Evolutionary conservation across 2,329 filamentous ascomycete species (phyloP), one percentile per base, ranked within the genome.

Genomic region (Neonectria neomacrospora): DNA sequence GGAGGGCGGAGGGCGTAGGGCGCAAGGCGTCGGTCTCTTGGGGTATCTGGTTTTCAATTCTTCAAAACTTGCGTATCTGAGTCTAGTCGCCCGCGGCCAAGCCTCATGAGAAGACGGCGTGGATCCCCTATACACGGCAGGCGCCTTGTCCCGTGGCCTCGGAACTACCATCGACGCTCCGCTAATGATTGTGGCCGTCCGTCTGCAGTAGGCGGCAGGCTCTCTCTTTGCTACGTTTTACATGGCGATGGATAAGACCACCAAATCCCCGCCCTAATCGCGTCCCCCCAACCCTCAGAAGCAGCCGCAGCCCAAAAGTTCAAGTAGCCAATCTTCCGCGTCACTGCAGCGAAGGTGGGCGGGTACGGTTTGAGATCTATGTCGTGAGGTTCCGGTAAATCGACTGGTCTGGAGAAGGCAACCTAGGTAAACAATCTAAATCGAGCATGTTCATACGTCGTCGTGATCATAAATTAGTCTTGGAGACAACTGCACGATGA

Each of bases 401-500:
- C 44, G 26, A 58, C 32, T 48, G 37, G 39, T 58, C 52, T 39
- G 48, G 32, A 26, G 28, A 63, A 54, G 44, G 55, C 51, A 61
- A 57, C 57, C 54, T 64, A 37, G 34, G 34, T 39, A 47, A 59
- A 53, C 59, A 65, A 64, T 64, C 28, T 52, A 60, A 55, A 53
- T 60, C 45, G 50, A 64, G 45, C 41, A 57, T 62, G 47, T 67
- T 68, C 58, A 64, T 63, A 64, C 53, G 39, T 63, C 54, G 37
- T 63, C 47, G 37, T 44, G 42, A 59, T 65, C 58, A 57, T 47
- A 39, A 47, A 60, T 68, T 68, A 73, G 37, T 74, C 73, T 63
- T 75, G 73, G 55, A 75, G 70, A 54, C 75, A 77, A 48, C 75
- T 77, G 53, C 50, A 37, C 23, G 50, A 44, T 2, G 32, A 37